These are phyloP conservation scores for Gnomoniopsis sp. DNA, from an alignment of 2,329 filamentous ascomycete species.

Conservation along the genomic window DNA sequence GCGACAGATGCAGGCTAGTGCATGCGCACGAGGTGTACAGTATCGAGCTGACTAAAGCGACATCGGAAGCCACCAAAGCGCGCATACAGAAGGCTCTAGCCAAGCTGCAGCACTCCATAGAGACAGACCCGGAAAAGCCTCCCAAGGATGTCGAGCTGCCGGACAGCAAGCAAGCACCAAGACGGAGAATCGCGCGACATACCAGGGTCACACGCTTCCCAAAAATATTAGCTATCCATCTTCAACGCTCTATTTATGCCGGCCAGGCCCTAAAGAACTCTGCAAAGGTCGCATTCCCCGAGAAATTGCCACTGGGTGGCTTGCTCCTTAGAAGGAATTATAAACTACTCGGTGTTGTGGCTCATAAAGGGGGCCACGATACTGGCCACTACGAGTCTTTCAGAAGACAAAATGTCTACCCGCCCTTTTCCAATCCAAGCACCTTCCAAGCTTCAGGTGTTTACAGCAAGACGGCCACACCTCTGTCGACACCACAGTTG, in stretches of 20 bases:
- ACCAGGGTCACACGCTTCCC: slow-evolving; percentile 86
- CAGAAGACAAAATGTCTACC: slow-evolving; percentile 73
- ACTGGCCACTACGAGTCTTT: slow-evolving; percentile 98
- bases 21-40: slow-evolving; percentile 68
- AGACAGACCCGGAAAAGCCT: slow-evolving; percentile 75
- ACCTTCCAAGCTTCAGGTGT: slow-evolving; percentile 73
- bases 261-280: slow-evolving; percentile 86
- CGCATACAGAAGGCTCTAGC: slow-evolving; percentile 56
- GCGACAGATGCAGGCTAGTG: slow-evolving; percentile 84
- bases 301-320: slow-evolving; percentile 77
- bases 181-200: slow-evolving; percentile 80
- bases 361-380: slow-evolving; percentile 92
- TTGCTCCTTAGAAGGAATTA: slow-evolving; percentile 76
- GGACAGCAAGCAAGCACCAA: slow-evolving; percentile 70
- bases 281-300: slow-evolving; percentile 90
- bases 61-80: slow-evolving; percentile 48
- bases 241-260: slow-evolving; percentile 86
- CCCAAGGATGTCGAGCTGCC: slow-evolving; percentile 73
- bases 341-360: slow-evolving; percentile 81
- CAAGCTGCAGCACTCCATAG: slow-evolving; percentile 66
- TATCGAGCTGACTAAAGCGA: slow-evolving; percentile 54
- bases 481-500: slow-evolving; percentile 44
- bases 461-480: slow-evolving; percentile 62
- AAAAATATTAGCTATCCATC: slow-evolving; percentile 84
- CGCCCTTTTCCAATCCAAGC: slow-evolving; percentile 79